Percentiles rank a stretch among this genome's conserved stretches.
phyloP scores from a whole-genome alignment of 495 filamentous ascomycete species.

The Astrothelium macrocarpum region DNA sequence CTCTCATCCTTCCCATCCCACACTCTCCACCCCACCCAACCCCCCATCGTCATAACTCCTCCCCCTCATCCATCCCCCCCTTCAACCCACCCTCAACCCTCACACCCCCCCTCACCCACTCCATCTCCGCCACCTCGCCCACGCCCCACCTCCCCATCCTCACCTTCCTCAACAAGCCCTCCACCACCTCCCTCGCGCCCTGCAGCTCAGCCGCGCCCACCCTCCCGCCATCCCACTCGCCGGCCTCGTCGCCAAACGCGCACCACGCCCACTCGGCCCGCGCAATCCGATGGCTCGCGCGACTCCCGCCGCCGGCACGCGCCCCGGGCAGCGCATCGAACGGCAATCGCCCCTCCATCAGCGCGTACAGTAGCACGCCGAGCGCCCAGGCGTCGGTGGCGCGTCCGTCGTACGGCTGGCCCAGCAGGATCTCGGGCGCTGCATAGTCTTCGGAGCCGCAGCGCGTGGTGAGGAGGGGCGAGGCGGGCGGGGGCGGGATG shows the following conservation, averaged over 20 bases:
- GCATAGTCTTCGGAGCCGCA: slow-evolving; percentile 97
- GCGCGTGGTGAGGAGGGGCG: slow-evolving; percentile 67
- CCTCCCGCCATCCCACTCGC: slow-evolving; percentile 51
- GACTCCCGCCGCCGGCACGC: slow-evolving; percentile 42
- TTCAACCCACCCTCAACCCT: slow-evolving; percentile 59
- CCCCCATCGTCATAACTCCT: slow-evolving; percentile 25
- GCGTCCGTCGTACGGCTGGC: slow-evolving; percentile 89
- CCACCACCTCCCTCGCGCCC: slow-evolving; percentile 70
- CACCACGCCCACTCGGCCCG: slow-evolving; percentile 91
- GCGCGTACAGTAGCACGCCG: slow-evolving; percentile 84
- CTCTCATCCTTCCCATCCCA: neutral
- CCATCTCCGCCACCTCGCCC: slow-evolving; percentile 55
- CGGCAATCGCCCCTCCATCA: slow-evolving; percentile 83
- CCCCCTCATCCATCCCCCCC: slow-evolving; percentile 58
- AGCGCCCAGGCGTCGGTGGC: slow-evolving; percentile 90
- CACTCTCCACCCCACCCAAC: neutral
- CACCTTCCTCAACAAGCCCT: slow-evolving; percentile 70
- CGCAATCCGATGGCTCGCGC: slow-evolving; percentile 87
- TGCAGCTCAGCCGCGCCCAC: slow-evolving; percentile 50
- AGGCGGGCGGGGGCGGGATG: slow-evolving; percentile 61
- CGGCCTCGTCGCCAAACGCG: slow-evolving; percentile 65
- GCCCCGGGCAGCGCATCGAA: slow-evolving; percentile 75
- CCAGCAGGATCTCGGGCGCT: slow-evolving; percentile 90
- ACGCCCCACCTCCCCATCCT: slow-evolving; percentile 60
- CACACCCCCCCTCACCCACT: slow-evolving; percentile 72